Conservation (phyloP, 768 basidiomycete genomes). For the Sistotremastrum niveocremeum region DNA sequence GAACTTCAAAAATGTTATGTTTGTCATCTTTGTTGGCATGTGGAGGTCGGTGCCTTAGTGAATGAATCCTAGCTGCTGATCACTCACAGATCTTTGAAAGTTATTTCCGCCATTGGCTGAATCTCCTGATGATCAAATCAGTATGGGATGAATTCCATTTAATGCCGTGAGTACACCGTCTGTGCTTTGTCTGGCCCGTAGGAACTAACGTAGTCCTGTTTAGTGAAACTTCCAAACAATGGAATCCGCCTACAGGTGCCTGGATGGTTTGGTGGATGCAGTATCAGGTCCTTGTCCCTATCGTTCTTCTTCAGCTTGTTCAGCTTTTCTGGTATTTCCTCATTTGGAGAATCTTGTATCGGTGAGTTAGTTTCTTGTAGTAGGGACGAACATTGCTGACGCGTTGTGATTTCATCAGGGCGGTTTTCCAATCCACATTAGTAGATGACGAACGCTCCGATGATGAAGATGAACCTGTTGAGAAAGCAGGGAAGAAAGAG, state of each 20-base stretch:
- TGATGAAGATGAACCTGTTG: conserved; percentile 32
- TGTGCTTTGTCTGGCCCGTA: background rate
- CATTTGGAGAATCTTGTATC: conserved; percentile 60
- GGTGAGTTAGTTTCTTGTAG: conserved; percentile 32
- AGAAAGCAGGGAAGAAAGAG: conserved; percentile 15
- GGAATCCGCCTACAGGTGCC: conserved; percentile 46
- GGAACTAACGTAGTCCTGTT: background rate
- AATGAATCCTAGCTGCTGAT: background rate
- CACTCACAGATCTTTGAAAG: conserved; percentile 23
- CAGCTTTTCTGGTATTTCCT: conserved; percentile 92
- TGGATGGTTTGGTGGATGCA: conserved; percentile 72
- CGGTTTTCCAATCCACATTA: conserved; percentile 15
- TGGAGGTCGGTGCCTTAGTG: conserved; percentile 57
- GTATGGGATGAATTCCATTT: conserved; percentile 69
- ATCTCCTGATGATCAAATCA: conserved; percentile 75
- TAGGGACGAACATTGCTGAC: background rate
- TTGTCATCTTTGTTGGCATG: conserved; percentile 47
- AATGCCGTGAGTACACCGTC: conserved; percentile 46
- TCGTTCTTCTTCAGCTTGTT: conserved; percentile 64
- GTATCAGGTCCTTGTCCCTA: conserved; percentile 64
- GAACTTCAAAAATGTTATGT: conserved; percentile 45
- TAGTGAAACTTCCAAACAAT: conserved; percentile 43
- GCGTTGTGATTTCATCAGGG: background rate
- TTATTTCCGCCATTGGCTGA: conserved; percentile 90
- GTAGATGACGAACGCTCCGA: conserved; percentile 70